A percentile compares a stretch with the other conserved stretches of the same genome.
Conservation (phyloP, 805 yeast genomes). For the Kuraishia hungarica region DNA sequence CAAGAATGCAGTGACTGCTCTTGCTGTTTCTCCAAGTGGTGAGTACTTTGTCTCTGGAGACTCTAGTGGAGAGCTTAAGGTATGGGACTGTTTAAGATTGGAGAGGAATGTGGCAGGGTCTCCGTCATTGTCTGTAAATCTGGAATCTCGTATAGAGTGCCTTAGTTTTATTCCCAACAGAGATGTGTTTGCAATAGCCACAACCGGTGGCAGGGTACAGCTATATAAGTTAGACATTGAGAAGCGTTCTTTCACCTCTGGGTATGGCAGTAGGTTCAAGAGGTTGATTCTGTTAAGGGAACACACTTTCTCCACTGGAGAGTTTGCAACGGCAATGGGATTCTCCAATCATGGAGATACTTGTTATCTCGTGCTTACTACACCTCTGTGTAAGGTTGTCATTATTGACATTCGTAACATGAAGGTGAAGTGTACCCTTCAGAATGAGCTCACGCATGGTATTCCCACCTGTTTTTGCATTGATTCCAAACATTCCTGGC, state of each 20-base stretch:
- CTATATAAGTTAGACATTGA: conserved; percentile 29
- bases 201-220: conserved; percentile 35
- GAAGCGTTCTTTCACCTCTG: conserved; percentile 4
- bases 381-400: conserved; percentile 43
- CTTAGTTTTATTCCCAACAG: conserved; percentile 44
- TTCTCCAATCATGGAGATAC: conserved; percentile 30
- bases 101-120: conserved; percentile 51
- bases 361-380: conserved; percentile 38
- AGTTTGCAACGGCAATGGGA: conserved; percentile 34
- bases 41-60: conserved; percentile 73
- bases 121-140: conserved; percentile 35
- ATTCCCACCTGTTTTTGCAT: conserved; percentile 50
- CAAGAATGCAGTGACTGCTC: conserved; percentile 42
- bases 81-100: conserved; percentile 71
- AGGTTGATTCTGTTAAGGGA: conserved; percentile 28
- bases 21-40: conserved; percentile 53
- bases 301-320: conserved; percentile 27
- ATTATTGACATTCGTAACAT: conserved; percentile 53
- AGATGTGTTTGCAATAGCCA: conserved; percentile 50
- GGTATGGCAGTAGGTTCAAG: conserved; percentile 11
- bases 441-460: conserved; percentile 60
- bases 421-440: conserved; percentile 31
- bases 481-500: conserved; percentile 48
- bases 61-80: conserved; percentile 57
- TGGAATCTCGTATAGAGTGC: conserved; percentile 40